Evolutionary conservation across 2,329 filamentous ascomycete genomes (phyloP), one percentile per base, ranked within the genome.

Genomic region (Colletotrichum ledebouriae): DNA sequence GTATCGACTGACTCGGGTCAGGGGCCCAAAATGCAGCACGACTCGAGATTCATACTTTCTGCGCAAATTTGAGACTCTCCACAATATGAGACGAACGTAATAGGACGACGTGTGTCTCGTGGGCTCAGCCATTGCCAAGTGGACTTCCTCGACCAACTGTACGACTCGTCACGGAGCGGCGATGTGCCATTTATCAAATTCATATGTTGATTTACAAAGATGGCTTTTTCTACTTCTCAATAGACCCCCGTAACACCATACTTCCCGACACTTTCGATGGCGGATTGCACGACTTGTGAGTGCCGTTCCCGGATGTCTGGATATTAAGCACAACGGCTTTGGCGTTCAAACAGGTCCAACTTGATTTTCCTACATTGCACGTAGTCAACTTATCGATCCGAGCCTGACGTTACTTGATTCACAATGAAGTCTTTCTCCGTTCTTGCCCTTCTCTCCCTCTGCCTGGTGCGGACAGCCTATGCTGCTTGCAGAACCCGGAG

Each of bases 351-450:
- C 3, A 2, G 12, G 10, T 34, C 3, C 29, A 33, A 37, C 49
- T 34, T 37, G 13, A 29, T 29, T 29, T 10, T 7, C 6, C 4
- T 5, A 1, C 1, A 11, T n/a, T 13, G n/a, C 12, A 17, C 13
- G 10, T 52, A 0, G 25, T 53, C 9, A 52, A 52, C 9, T 1
- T 4, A 29, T 15, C 34, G 12, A 11, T 5, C 0, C 2, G 17
- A 53, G 17, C 1, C 4, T 2, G 0, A 4, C 13, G 25, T 50
- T 6, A n/a, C 6, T 4, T 9, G 29, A 29, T 29, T 29, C 22
- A 20, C 22, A 10, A 59, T 59, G 56, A 46, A 59, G 56, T 34
- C 56, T 11, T 59, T 10, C 42, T 12, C 56, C 11, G 17, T 59
- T 29, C 25, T 59, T 25, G 41, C 42, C 41, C 42, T 59, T 39